Conservation (phyloP, 2,329 filamentous ascomycete genomes). For the Niveomyces coronatus region DNA sequence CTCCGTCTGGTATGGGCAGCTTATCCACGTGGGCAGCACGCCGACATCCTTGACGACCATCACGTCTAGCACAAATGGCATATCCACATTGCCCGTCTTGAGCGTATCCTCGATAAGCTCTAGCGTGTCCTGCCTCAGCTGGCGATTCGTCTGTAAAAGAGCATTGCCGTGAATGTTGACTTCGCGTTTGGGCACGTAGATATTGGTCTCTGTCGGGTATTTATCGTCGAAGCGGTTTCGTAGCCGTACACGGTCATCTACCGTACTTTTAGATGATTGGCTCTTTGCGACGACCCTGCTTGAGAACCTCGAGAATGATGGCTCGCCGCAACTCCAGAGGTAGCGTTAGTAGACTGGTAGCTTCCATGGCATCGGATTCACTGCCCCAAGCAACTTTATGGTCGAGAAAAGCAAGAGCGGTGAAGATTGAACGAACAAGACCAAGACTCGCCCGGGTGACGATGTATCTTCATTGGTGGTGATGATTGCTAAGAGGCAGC, state of each 20-base stretch:
- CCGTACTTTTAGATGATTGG: neutral
- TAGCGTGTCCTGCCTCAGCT: neutral
- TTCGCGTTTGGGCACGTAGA: neutral
- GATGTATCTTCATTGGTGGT: too few species aligned
- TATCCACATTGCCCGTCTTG: neutral
- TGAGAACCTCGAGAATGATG: neutral
- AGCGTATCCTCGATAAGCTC: neutral
- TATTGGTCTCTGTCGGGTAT: constrained; percentile 1
- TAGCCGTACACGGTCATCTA: neutral
- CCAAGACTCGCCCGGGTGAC: too few species aligned
- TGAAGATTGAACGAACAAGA: too few species aligned
- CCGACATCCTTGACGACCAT: constrained; percentile 2
- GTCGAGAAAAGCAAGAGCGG: too few species aligned
- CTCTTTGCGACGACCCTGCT: neutral
- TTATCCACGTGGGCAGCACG: neutral
- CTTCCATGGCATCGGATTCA: neutral
- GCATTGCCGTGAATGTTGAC: neutral
- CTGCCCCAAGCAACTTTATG: too few species aligned
- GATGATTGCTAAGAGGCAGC: too few species aligned
- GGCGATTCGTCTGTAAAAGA: neutral
- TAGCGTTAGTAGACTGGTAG: neutral
- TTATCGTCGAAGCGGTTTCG: constrained; percentile 3
- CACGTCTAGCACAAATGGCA: neutral
- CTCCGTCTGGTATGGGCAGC: constrained; percentile 1
- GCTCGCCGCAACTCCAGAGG: neutral